Base-by-base conservation (phyloP, 2,329 filamentous ascomycete genomes). In the Cordyceps tenuipes region DNA sequence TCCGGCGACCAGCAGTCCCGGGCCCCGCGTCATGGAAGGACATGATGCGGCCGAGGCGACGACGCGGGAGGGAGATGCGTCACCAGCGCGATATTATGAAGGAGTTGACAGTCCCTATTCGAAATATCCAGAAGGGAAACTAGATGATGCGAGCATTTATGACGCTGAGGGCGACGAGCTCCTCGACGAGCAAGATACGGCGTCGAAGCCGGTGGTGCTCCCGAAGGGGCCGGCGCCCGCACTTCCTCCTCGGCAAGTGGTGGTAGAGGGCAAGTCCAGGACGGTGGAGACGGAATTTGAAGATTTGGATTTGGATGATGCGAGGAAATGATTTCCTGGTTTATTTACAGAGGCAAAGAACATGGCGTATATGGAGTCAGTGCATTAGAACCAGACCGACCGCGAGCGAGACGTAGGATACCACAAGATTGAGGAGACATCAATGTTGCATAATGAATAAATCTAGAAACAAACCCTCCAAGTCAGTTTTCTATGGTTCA, bases 161-260 rank as follows among this genome's bases (percentile, higher is more conserved):
- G 44, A 29, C 2, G 7, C 13, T n/a, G 31, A 43, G 2, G 43
- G 17, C 3, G 17, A 36, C 34, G 58, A 31, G 23, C 49, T 36
- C 23, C 3, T 49, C 5, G 46, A 60, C 36, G 54, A 51, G 17
- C 36, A 60, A 43, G 54, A 61, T 26, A 31, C 36, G 12, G 46
- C 29, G 44, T 15, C 23, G 3, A 57, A 54, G 36, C 53, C 48
- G 15, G 56, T 57, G 23, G 58, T 57, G n/a, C 49, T 57, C 19
- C 58, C 58, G 13, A 61, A 59, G 39, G 61, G 50, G 1, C 48
- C 56, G 13, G 58, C 61, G 34, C 61, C 61, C 12, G 46, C 53
- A 23, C 46, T 62, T 3, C 61, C 61, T 23, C 54, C 54, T 5
- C 51, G 52, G 9, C 34, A 46, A 6, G 29, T 29, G 23, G 21